Conservation (phyloP, 768 basidiomycete species). For the Hemileccinum impolitum region DNA sequence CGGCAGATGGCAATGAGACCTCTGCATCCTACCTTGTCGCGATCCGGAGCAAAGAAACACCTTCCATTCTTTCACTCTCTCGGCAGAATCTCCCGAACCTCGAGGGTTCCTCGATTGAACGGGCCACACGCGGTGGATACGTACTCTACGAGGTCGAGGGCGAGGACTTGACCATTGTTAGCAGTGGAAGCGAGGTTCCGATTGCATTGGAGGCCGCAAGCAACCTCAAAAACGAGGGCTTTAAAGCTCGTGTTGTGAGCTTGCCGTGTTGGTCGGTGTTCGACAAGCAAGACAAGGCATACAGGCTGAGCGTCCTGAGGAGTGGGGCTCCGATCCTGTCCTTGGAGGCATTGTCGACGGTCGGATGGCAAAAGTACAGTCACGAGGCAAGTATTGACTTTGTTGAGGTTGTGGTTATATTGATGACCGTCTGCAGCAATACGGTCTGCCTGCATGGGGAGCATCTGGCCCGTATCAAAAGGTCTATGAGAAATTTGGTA, state of each 20-base stretch:
- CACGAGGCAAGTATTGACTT: conserved; percentile 56
- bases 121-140: conserved; percentile 82
- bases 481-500: conserved; percentile 88
- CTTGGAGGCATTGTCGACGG: conserved; percentile 78
- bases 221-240: conserved; percentile 70
- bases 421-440: conserved; percentile 47
- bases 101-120: conserved; percentile 81
- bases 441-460: conserved; percentile 73
- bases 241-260: conserved; percentile 81
- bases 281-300: conserved; percentile 75
- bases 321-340: conserved; percentile 89
- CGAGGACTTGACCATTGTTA: conserved; percentile 82
- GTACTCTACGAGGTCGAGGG: conserved; percentile 73
- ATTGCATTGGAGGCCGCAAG: conserved; percentile 86
- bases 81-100: conserved; percentile 94
- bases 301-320: conserved; percentile 80
- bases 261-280: conserved; percentile 90
- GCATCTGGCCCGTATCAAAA: conserved; percentile 87
- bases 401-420: background rate
- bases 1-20: conserved; percentile 96
- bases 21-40: conserved; percentile 86
- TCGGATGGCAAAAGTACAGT: conserved; percentile 87
- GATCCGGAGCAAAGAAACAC: conserved; percentile 68
- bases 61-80: conserved; percentile 80
- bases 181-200: conserved; percentile 83